Conservation (phyloP, 2,329 filamentous ascomycete genomes). For the Paecilomyces variotii region DNA sequence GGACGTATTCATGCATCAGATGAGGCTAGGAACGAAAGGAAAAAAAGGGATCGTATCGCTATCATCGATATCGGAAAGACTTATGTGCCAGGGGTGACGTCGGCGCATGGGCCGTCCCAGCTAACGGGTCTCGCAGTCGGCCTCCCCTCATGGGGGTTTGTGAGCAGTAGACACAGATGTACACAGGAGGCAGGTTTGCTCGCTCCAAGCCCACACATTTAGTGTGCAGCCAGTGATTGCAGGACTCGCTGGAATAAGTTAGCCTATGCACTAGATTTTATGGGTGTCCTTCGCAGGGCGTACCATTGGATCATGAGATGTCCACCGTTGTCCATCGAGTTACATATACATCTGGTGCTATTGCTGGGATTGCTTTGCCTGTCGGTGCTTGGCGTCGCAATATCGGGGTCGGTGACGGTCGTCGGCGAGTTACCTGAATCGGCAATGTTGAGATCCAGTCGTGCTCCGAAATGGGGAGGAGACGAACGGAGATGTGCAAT, state of each 20-base stretch:
- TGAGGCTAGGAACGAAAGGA: neutral
- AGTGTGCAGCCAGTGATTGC: slow-evolving; percentile 55
- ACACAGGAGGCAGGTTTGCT: slow-evolving; percentile 39
- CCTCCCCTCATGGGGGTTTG: slow-evolving; percentile 34
- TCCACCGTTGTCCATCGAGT: slow-evolving; percentile 45
- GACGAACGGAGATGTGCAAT: slow-evolving; percentile 35
- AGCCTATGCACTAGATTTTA: neutral
- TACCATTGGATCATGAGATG: slow-evolving; percentile 54
- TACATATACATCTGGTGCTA: slow-evolving; percentile 53
- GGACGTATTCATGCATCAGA: neutral
- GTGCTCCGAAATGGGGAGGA: slow-evolving; percentile 30
- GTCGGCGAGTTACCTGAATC: slow-evolving; percentile 42
- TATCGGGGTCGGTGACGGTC: slow-evolving; percentile 42
- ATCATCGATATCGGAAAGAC: slow-evolving; percentile 29
- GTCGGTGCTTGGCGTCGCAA: slow-evolving; percentile 47
- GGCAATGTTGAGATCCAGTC: slow-evolving; percentile 28
- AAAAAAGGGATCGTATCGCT: neutral
- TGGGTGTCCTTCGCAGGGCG: slow-evolving; percentile 7
- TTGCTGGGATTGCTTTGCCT: slow-evolving; percentile 44
- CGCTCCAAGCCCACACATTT: slow-evolving; percentile 49
- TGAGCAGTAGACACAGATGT: slow-evolving; percentile 46
- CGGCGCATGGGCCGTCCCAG: slow-evolving; percentile 21
- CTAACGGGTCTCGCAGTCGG: slow-evolving; percentile 26
- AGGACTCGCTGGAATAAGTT: slow-evolving; percentile 43
- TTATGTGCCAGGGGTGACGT: slow-evolving; percentile 36